A percentile compares a stretch with the other conserved stretches of the same genome.
These are phyloP conservation scores for Euphorbia lathyris DNA, from an alignment of 345 rosid species.

Conservation along the genomic window DNA sequence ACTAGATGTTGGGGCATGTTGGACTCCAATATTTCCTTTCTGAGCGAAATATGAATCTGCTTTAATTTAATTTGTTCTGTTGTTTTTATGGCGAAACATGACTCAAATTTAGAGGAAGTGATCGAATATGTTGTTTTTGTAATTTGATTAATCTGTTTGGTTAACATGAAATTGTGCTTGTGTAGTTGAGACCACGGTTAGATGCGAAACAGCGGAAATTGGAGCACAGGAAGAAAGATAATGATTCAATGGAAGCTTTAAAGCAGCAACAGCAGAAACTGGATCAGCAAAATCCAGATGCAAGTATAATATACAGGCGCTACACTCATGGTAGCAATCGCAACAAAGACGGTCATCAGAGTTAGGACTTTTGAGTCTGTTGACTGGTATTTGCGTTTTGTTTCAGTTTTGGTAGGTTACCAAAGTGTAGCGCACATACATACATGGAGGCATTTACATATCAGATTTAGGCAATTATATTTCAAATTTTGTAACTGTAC, in stretches of 20 bases:
- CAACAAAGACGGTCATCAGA: not conserved
- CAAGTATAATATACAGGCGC: not conserved
- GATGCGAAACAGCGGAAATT: constrained; percentile 25
- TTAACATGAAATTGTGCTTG: constrained; percentile 3
- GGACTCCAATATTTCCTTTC: not conserved
- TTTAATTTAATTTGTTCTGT: not conserved
- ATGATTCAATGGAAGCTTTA: not conserved
- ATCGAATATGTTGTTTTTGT: not conserved
- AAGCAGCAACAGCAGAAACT: not conserved
- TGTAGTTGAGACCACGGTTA: constrained; percentile 57
- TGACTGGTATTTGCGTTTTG: not conserved
- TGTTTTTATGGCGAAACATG: not conserved
- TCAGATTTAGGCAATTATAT: too few relatives aligned
- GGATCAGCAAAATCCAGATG: not conserved
- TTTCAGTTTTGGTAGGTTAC: not conserved
- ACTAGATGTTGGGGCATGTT: not conserved
- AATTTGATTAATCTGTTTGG: not conserved
- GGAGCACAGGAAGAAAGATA: not conserved
- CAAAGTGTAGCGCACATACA: not conserved
- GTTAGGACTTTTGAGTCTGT: not conserved
- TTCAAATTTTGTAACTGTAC: not conserved
- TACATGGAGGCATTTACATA: not conserved
- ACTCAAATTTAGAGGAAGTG: too few relatives aligned
- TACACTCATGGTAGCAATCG: constrained; percentile 1
- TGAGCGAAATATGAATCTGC: not conserved